These are phyloP conservation scores for Ganoderma boninense DNA, from an alignment of 1,284 basidiomycete species.

Conservation along the genomic window DNA sequence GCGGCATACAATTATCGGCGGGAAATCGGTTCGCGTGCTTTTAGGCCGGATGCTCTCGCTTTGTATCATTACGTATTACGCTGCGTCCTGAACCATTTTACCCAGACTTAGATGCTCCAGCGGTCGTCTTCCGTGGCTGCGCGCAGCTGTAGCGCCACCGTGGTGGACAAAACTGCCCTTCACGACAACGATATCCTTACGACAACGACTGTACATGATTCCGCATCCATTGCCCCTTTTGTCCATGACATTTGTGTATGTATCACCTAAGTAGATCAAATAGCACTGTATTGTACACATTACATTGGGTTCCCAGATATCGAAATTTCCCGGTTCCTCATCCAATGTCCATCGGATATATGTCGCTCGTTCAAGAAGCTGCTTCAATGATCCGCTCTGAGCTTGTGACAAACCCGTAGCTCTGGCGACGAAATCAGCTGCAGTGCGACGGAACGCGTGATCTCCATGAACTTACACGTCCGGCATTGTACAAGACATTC, in stretches of 20 bases:
- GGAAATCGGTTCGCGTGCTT: background rate
- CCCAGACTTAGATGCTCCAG: background rate
- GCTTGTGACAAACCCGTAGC: slow-evolving; percentile 69
- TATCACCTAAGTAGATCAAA: background rate
- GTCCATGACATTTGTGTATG: slow-evolving; percentile 15
- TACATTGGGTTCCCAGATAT: background rate
- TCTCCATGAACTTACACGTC: slow-evolving; percentile 51
- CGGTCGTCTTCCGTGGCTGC: slow-evolving; percentile 14
- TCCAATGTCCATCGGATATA: background rate
- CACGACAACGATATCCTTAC: slow-evolving; percentile 1
- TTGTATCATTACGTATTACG: slow-evolving; percentile 12
- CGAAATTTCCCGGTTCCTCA: slow-evolving; percentile 1
- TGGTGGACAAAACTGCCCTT: slow-evolving; percentile 3
- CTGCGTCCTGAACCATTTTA: background rate
- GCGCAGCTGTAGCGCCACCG: slow-evolving; percentile 9
- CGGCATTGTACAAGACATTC: slow-evolving; percentile 65
- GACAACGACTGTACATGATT: background rate
- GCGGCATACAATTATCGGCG: background rate
- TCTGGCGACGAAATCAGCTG: slow-evolving; percentile 43
- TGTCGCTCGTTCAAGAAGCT: slow-evolving; percentile 3
- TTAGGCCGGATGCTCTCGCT: background rate
- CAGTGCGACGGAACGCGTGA: background rate
- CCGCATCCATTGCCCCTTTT: background rate
- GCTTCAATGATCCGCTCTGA: slow-evolving; percentile 40
- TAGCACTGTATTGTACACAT: slow-evolving; percentile 31